Conservation (phyloP, 2,329 filamentous ascomycete species). For the Albifimbria verrucaria region DNA sequence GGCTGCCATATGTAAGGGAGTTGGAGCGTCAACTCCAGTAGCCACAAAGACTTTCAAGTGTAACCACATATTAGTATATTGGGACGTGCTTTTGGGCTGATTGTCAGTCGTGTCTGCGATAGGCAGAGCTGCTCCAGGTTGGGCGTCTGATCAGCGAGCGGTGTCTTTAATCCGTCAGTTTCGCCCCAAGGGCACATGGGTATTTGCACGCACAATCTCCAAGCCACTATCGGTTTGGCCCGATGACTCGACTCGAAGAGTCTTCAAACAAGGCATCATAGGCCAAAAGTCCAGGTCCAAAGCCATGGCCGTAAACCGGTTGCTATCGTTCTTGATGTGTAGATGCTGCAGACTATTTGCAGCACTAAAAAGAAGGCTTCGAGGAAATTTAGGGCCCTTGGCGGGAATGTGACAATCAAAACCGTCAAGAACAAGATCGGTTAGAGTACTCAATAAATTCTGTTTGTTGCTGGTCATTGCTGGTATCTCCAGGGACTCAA, state of each 20-base stretch:
- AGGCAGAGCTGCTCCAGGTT: constrained; percentile 29
- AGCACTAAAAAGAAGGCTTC: constrained; percentile 15
- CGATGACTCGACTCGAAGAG: constrained; percentile 22
- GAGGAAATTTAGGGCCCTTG: constrained; percentile 6
- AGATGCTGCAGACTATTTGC: constrained; percentile 19
- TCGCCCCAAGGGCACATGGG: constrained; percentile 4
- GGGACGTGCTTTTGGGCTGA: neutral
- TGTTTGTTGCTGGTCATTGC: neutral
- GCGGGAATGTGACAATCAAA: constrained; percentile 12
- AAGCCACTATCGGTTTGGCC: constrained; percentile 12
- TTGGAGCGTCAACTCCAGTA: constrained; percentile 11
- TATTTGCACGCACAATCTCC: constrained; percentile 14
- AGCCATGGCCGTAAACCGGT: constrained; percentile 11
- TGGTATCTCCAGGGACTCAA: constrained; percentile 7
- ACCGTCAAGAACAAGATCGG: constrained; percentile 16
- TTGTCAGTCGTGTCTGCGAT: constrained; percentile 16
- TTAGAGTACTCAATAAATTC: constrained; percentile 11
- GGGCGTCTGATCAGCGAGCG: constrained; percentile 21
- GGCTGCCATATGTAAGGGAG: too few species aligned
- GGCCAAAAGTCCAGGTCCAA: constrained; percentile 7
- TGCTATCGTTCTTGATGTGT: constrained; percentile 17
- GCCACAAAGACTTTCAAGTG: constrained; percentile 26
- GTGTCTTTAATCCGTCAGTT: constrained; percentile 18
- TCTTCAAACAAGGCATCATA: constrained; percentile 23
- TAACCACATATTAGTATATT: constrained; percentile 20